Evolutionary conservation across 2,329 filamentous ascomycete species (phyloP).

Genomic region (Cladosporium cucumerinum): DNA sequence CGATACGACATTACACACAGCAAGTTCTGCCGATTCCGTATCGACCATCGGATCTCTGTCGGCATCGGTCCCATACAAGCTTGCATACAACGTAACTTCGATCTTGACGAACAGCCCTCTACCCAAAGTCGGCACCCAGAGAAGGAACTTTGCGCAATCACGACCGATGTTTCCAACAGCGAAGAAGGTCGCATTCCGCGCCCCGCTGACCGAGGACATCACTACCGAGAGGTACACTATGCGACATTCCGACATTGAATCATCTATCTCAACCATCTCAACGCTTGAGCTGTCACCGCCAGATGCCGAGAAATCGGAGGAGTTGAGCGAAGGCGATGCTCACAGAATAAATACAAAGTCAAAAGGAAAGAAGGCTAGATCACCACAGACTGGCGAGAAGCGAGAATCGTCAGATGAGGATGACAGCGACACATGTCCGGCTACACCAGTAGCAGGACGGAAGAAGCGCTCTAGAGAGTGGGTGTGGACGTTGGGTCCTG

Average conservation of each 20-base stretch:
- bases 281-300: conserved; percentile 27
- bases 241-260: conserved; percentile 54
- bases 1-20: conserved; percentile 31
- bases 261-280: conserved; percentile 35
- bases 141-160: conserved; percentile 35
- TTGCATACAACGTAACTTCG: conserved; percentile 44
- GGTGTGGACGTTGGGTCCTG: conserved; percentile 55
- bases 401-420: conserved; percentile 50
- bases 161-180: conserved; percentile 51
- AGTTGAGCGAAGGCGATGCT: conserved; percentile 7
- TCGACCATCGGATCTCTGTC: conserved; percentile 36
- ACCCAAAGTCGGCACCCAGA: conserved; percentile 27
- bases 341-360: conserved; percentile 5
- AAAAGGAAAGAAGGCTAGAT: not conserved
- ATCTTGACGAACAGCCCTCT: conserved; percentile 47
- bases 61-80: conserved; percentile 43
- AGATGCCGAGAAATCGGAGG: conserved; percentile 1
- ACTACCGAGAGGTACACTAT: conserved; percentile 53
- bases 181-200: conserved; percentile 57
- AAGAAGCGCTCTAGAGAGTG: conserved; percentile 54
- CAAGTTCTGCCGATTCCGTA: conserved; percentile 31
- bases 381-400: conserved; percentile 37
- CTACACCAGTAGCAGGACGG: conserved; percentile 53
- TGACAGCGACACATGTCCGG: conserved; percentile 46
- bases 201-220: conserved; percentile 58